A percentile compares a stretch with the other conserved stretches of the same genome.
These are phyloP conservation scores for Penicillium goetzii DNA, from an alignment of 495 filamentous ascomycete species.

Conservation along the genomic window DNA sequence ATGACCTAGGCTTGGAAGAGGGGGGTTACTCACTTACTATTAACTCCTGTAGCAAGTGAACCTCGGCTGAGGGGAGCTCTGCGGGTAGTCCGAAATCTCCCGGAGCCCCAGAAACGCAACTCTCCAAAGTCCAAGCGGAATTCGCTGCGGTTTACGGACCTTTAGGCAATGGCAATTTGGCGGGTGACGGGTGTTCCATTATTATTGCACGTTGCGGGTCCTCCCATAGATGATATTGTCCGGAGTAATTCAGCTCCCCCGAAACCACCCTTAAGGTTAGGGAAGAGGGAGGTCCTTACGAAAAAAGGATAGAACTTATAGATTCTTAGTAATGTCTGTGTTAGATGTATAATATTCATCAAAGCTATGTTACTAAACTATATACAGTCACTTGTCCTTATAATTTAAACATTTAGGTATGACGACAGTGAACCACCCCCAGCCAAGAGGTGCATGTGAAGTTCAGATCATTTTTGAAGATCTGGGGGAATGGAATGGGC, in stretches of 20 bases:
- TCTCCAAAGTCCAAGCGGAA: neutral
- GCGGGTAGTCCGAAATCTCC: slow-evolving; percentile 35
- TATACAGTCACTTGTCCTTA: neutral
- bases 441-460: slow-evolving; percentile 27
- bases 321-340: neutral
- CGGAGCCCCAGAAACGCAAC: slow-evolving; percentile 14
- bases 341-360: neutral
- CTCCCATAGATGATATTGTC: neutral
- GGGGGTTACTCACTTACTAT: neutral
- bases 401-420: slow-evolving; percentile 13
- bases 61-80: slow-evolving; percentile 40
- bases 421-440: slow-evolving; percentile 23
- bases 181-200: neutral
- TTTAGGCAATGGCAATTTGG: neutral
- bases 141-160: slow-evolving; percentile 19
- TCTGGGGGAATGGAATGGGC: slow-evolving; percentile 14
- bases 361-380: neutral
- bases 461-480: slow-evolving; percentile 24
- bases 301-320: neutral
- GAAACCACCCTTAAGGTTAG: neutral
- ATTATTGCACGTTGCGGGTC: neutral
- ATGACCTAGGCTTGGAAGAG: neutral
- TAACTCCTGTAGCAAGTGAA: slow-evolving; percentile 12
- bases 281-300: no score
- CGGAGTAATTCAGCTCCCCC: slow-evolving; percentile 23